These are phyloP conservation scores for Trichoderma sp. DNA, from an alignment of 2,329 filamentous ascomycete genomes.

Conservation along the genomic window DNA sequence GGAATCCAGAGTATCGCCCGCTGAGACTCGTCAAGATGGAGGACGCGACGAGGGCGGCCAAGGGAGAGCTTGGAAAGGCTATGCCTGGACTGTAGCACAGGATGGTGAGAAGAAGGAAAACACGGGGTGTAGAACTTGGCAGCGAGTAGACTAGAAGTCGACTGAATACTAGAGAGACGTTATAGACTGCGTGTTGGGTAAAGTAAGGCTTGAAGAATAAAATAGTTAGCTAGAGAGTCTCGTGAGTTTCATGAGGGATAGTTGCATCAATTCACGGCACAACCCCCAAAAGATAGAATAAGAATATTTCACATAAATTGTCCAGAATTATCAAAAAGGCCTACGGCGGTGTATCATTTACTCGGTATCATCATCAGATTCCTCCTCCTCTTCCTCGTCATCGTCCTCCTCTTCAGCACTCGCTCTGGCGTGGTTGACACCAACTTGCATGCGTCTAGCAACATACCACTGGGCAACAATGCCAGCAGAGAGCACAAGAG, in stretches of 20 bases:
- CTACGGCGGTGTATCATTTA: slow-evolving; percentile 3
- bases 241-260: too few relatives aligned
- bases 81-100: slow-evolving; percentile 26
- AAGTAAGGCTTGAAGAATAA: too few relatives aligned
- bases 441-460: slow-evolving; percentile 91
- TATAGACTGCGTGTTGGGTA: too few relatives aligned
- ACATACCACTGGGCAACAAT: slow-evolving; percentile 94
- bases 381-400: slow-evolving; percentile 2
- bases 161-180: neutral
- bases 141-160: neutral
- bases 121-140: too few relatives aligned
- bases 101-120: slow-evolving; percentile 18
- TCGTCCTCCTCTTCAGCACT: slow-evolving; percentile 1
- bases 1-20: slow-evolving; percentile 67
- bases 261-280: neutral
- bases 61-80: slow-evolving; percentile 33
- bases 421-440: slow-evolving; percentile 66
- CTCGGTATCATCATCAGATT: slow-evolving; percentile 4
- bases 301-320: neutral
- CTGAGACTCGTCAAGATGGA: slow-evolving; percentile 55
- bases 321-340: neutral
- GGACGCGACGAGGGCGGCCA: slow-evolving; percentile 56
- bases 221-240: too few relatives aligned
- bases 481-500: slow-evolving; percentile 73
- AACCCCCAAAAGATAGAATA: too few relatives aligned